Evolutionary conservation across 2,329 filamentous ascomycete genomes (phyloP).

Genomic region (Zasmidium angulare): DNA sequence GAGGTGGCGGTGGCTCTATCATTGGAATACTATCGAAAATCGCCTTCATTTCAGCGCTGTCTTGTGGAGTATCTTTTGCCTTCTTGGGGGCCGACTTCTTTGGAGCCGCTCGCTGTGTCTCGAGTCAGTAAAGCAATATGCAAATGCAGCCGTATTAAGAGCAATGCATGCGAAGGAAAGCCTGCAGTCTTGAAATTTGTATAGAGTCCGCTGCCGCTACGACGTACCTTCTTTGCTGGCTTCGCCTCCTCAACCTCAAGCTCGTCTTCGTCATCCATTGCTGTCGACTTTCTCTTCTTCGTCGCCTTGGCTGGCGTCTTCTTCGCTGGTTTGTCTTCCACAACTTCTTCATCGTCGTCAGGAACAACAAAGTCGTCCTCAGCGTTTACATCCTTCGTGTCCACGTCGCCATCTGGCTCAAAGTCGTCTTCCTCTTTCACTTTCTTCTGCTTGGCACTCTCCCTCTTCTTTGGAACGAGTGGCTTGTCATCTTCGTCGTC

Average conservation of each 20-base stretch:
- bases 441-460: slow-evolving; percentile 30
- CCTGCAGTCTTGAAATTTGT: too few relatives aligned
- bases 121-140: too few relatives aligned
- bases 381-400: slow-evolving; percentile 53
- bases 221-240: slow-evolving; percentile 55
- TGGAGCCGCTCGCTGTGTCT: slow-evolving; percentile 35
- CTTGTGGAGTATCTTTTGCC: slow-evolving; percentile 66
- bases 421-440: slow-evolving; percentile 42
- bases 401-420: slow-evolving; percentile 47
- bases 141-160: too few relatives aligned
- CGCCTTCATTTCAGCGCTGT: slow-evolving; percentile 71
- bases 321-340: slow-evolving; percentile 42
- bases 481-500: slow-evolving; percentile 66
- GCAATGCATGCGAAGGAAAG: too few relatives aligned
- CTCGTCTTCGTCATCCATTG: slow-evolving; percentile 56
- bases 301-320: slow-evolving; percentile 35
- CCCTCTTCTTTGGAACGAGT: slow-evolving; percentile 51
- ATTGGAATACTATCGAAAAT: slow-evolving; percentile 87
- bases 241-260: slow-evolving; percentile 42
- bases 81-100: slow-evolving; percentile 55
- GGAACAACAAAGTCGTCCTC: slow-evolving; percentile 48
- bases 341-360: slow-evolving; percentile 43
- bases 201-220: too few relatives aligned
- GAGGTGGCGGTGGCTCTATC: slow-evolving; percentile 79
- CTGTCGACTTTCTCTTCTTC: slow-evolving; percentile 61